Evolutionary conservation across 495 filamentous ascomycete species (phyloP).

Genomic region (Delitschia confertaspora): DNA sequence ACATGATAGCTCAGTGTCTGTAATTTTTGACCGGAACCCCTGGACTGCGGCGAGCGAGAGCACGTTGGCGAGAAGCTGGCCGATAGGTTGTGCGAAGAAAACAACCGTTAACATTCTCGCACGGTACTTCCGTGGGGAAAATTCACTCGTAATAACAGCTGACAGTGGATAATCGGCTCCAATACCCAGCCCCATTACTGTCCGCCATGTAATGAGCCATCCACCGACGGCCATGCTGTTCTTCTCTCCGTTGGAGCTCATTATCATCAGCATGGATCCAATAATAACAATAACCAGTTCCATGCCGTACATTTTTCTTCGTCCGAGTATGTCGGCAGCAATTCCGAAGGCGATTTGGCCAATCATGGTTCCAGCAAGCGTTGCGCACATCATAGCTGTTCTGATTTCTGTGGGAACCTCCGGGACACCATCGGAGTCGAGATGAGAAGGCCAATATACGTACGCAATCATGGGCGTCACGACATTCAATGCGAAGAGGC

Average conservation of each 20-base stretch:
- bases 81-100: slow-evolving; percentile 23
- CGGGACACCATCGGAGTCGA: slow-evolving; percentile 12
- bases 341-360: slow-evolving; percentile 21
- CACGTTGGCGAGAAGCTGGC: slow-evolving; percentile 23
- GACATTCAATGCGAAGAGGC: slow-evolving; percentile 17
- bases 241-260: slow-evolving; percentile 23
- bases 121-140: slow-evolving; percentile 16
- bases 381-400: slow-evolving; percentile 18
- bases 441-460: slow-evolving; percentile 17
- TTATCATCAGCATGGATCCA: slow-evolving; percentile 16
- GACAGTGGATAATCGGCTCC: slow-evolving; percentile 24
- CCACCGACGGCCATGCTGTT: slow-evolving; percentile 20
- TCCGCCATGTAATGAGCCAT: slow-evolving; percentile 24
- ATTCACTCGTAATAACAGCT: slow-evolving; percentile 21
- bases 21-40: slow-evolving; percentile 16
- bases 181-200: slow-evolving; percentile 18
- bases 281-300: slow-evolving; percentile 23
- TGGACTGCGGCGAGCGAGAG: slow-evolving; percentile 15
- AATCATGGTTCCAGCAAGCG: slow-evolving; percentile 22
- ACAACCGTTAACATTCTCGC: slow-evolving; percentile 24
- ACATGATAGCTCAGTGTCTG: slow-evolving; percentile 7
- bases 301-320: slow-evolving; percentile 23
- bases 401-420: slow-evolving; percentile 7
- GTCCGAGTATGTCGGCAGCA: slow-evolving; percentile 17
- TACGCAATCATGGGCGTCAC: slow-evolving; percentile 22